These are phyloP conservation scores for Cryomyces minteri DNA, from an alignment of 495 filamentous ascomycete genomes.

Conservation along the genomic window DNA sequence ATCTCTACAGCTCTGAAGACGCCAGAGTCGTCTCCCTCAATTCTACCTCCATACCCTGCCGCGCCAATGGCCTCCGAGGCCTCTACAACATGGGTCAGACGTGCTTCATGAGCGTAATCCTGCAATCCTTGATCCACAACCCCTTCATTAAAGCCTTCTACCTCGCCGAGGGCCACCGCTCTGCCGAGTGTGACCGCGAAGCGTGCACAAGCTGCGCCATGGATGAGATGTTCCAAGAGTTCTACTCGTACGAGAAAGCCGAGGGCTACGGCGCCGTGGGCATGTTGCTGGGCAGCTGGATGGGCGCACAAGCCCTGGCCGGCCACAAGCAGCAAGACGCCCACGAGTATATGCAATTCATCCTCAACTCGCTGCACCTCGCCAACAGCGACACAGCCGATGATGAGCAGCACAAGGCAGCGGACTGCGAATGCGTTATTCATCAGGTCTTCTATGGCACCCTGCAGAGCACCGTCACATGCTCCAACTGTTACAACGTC, in stretches of 20 bases:
- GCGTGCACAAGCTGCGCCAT: constrained; percentile 75
- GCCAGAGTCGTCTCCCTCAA: constrained; percentile 38
- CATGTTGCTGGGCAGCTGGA: constrained; percentile 66
- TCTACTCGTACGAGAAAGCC: constrained; percentile 60
- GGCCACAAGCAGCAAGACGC: constrained; percentile 91
- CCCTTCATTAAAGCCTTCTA: constrained; percentile 74
- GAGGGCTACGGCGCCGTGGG: constrained; percentile 71
- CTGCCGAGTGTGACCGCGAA: constrained; percentile 40
- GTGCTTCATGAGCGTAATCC: constrained; percentile 82
- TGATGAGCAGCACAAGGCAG: constrained; percentile 19
- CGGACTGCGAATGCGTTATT: constrained; percentile 66
- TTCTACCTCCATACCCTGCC: constrained; percentile 43
- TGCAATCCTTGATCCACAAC: constrained; percentile 78
- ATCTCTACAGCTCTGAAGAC: constrained; percentile 38
- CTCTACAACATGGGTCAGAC: constrained; percentile 88
- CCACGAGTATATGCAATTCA: constrained; percentile 87
- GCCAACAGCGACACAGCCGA: constrained; percentile 36
- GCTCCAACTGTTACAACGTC: constrained; percentile 58
- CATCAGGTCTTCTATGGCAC: constrained; percentile 81
- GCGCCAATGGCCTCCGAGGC: constrained; percentile 59
- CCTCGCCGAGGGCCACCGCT: constrained; percentile 65
- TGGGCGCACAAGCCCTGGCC: constrained; percentile 55
- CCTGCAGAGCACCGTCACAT: constrained; percentile 70
- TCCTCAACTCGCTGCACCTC: constrained; percentile 69
- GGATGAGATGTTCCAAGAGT: constrained; percentile 82